Evolutionary conservation across 106 monocot species (phyloP).

Genomic region (Acanthochlamys bracteata): DNA sequence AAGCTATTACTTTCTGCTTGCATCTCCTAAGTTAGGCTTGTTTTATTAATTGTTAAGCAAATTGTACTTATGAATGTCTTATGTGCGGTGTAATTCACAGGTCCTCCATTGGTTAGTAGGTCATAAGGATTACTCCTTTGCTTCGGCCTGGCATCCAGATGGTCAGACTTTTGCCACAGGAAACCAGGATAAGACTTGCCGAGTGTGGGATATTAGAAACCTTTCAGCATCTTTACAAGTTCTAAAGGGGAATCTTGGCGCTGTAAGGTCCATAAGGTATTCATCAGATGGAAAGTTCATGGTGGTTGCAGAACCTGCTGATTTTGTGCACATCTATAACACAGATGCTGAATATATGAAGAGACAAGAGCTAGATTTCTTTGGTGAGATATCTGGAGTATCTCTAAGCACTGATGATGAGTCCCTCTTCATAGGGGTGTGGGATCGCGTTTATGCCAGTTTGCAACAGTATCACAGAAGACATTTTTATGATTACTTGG

Average conservation of each 20-base stretch:
- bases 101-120: conserved; percentile 24
- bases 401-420: conserved; percentile 63
- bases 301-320: conserved; percentile 64
- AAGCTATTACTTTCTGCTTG: too few species aligned
- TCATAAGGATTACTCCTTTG: conserved; percentile 65
- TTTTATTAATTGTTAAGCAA: too few species aligned
- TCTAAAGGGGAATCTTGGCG: conserved; percentile 56
- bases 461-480: conserved; percentile 39
- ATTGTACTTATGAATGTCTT: too few species aligned
- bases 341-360: conserved; percentile 37
- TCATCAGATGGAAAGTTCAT: conserved; percentile 62
- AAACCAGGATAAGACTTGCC: conserved; percentile 66
- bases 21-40: too few species aligned
- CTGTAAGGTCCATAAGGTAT: conserved; percentile 58
- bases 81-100: too few species aligned
- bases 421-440: conserved; percentile 59
- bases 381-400: conserved; percentile 69
- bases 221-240: conserved; percentile 38
- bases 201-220: conserved; percentile 68
- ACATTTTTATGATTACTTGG: conserved; percentile 30
- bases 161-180: conserved; percentile 52
- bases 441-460: conserved; percentile 70
- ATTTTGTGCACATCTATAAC: conserved; percentile 64
- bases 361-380: conserved; percentile 70
- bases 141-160: conserved; percentile 65